phyloP scores from a whole-genome alignment of 2,329 filamentous ascomycete genomes.

The Colletotrichum abscissum region DNA sequence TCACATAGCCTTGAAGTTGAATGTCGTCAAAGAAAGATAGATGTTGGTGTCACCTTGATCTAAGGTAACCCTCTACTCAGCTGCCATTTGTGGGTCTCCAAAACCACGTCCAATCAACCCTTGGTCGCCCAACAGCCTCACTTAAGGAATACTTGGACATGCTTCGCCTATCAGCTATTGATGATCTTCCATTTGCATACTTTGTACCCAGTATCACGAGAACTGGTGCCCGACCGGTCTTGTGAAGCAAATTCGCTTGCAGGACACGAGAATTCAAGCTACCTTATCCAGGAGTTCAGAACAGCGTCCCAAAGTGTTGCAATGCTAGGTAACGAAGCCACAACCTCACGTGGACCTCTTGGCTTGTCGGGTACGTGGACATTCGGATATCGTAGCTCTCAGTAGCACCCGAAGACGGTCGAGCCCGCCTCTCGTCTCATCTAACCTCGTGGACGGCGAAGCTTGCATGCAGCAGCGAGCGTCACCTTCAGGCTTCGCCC shows the following conservation, averaged over 20 bases:
- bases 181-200: background rate
- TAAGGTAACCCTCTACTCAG: too few relatives aligned
- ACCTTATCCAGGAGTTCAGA: background rate
- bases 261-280: background rate
- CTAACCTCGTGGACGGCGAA: background rate
- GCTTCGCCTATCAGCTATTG: background rate
- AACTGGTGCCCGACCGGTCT: background rate
- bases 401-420: conserved; percentile 1
- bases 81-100: too few relatives aligned
- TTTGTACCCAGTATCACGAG: background rate
- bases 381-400: background rate
- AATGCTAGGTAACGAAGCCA: background rate
- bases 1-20: background rate
- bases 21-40: background rate
- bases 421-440: background rate
- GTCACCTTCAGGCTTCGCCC: background rate
- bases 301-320: background rate
- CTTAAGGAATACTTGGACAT: background rate
- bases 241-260: background rate
- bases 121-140: background rate
- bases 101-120: background rate
- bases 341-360: background rate
- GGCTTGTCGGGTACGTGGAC: background rate
- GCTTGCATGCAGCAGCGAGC: background rate
- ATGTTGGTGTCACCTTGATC: background rate